Conservation (phyloP, 768 basidiomycete genomes). For the Rossbeevera mucosa region DNA sequence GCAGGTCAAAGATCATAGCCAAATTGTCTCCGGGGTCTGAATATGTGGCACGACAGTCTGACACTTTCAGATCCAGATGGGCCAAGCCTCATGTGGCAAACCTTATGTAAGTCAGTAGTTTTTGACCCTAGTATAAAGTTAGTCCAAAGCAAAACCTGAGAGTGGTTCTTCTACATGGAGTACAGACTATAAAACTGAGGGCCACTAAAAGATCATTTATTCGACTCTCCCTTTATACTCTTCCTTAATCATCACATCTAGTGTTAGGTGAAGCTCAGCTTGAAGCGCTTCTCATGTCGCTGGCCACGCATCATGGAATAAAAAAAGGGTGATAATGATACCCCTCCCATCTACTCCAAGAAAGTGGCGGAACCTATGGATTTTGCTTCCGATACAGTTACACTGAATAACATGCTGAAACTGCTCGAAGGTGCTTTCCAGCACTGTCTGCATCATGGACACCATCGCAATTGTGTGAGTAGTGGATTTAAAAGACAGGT, state of each 20-base stretch:
- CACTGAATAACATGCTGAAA: conserved; percentile 23
- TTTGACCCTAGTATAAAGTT: no score
- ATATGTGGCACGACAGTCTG: no score
- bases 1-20: no score
- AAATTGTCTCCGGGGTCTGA: no score
- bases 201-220: neutral
- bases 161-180: no score
- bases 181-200: no score
- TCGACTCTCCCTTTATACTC: neutral
- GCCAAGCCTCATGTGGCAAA: no score
- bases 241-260: neutral
- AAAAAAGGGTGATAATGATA: conserved; percentile 18
- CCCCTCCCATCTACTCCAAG: conserved; percentile 23
- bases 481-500: neutral
- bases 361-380: no score
- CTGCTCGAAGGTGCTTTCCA: conserved; percentile 25
- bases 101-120: no score
- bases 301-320: conserved; percentile 22
- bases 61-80: no score
- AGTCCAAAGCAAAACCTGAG: no score
- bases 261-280: conserved; percentile 19
- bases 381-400: conserved; percentile 14
- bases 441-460: conserved; percentile 23
- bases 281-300: conserved; percentile 19
- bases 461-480: conserved; percentile 24